Base-by-base conservation (phyloP, 768 basidiomycete genomes). In the Filobasidium wieringae region DNA sequence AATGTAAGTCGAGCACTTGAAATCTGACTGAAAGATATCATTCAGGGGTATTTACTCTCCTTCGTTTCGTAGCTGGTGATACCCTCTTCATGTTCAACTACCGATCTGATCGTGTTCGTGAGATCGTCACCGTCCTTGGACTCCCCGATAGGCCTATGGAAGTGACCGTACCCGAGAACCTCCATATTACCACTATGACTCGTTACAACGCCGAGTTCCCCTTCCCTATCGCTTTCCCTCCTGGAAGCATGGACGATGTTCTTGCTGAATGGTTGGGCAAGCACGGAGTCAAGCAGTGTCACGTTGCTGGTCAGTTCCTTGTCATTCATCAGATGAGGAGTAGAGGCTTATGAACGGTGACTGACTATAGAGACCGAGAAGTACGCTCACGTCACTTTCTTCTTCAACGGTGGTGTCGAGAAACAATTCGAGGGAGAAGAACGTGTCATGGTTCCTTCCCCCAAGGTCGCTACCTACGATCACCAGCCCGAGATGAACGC, bases 61-160 rank as follows among this genome's bases (percentile, higher is more conserved):
- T 39, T n/a, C 12, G 29, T 29, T 26, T 4, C 36, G 34, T 37
- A 88, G 88, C 89, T 57, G 79, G 77, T 40, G 91, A 95, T 73
- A 92, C 90, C 0, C 69, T 96, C 4, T 95, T 93, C 80, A 83
- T 87, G 77, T 96, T 93, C 83, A 96, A 96, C 78, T 95, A 96
- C 75, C 84, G 92, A 60, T 92, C 91, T 0, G 91, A 96, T 73
- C 84, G 92, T 53, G 88, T 96, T 86, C 83, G 91, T 47, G 91
- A 96, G 75, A 84, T 95, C 60, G 79, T 77, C n/a, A 76, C 80
- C 29, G 82, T 96, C 7, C 80, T 95, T 53, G 91, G 90, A 19
- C 73, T 84, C 4, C 82, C 83, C 2, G 84, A 88, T 64, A 88
- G 87, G 73, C 88, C 88, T 0, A 81, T 90, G 73, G 88, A 92